Base-by-base conservation (phyloP, 2,329 filamentous ascomycete species). In the Neurospora sp. region DNA sequence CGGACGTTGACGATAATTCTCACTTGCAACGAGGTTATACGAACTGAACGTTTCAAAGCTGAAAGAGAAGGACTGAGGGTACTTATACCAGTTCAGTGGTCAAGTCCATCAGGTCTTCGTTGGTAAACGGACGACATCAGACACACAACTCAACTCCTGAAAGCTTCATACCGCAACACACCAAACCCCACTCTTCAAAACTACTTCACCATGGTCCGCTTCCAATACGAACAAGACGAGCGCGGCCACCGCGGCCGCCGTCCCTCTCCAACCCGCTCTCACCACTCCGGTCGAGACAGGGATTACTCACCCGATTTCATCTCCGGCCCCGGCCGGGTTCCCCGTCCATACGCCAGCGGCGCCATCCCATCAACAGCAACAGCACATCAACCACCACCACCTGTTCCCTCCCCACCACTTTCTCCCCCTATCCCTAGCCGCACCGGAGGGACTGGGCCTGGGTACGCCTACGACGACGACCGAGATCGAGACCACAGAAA, bases 231-330 rank as follows among this genome's bases (percentile, higher is more conserved):
- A 58, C 19, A 58, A 33, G 46, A 58, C 23, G 11, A 33, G 13
- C 46, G 46, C 23, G 46, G 9, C 23, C 13, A 28, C 46, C 46
- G 46, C 13, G 46, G 46, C 23, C 46, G 46, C 46, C 23, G 46
- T 33, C 23, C 23, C 23, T 58, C 71, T 1, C 33, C 66, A 46
- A 72, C 72, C 38, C 72, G 71, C 11, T 70, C 70, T n/a, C 71
- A 70, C 5, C 70, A 66, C 23, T 58, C 40, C 62, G 33, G 66
- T 38, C 66, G 72, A 36, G 66, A 28, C 33, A 70, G 72, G 17
- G 68, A 71, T 19, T 62, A 67, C 42, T 71, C 71, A 19, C 66
- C 70, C 2, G 66, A 38, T 42, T 58, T 58, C 36, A 42, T 28
- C 36, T 43, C 46, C 52, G 19, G 38, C 36, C 38, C 17, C 7